Percentiles rank a stretch among this genome's conserved stretches.
Evolutionary conservation across 176 grass and related monocot species (phyloP).

Genomic region (Alopecurus myosuroides): DNA sequence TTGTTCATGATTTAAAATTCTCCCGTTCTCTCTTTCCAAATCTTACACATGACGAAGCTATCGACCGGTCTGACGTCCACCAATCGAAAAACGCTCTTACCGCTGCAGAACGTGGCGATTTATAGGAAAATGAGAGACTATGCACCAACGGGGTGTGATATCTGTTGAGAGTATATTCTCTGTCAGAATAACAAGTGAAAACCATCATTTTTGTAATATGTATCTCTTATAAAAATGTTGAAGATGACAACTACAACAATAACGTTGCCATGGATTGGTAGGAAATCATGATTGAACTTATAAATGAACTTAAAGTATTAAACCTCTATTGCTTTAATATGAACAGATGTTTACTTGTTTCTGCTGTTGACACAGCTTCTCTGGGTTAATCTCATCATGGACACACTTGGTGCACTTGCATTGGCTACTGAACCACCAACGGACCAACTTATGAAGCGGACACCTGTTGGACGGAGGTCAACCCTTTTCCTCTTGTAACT

Average conservation of each 20-base stretch:
- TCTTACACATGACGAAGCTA: not conserved
- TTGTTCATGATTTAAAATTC: not conserved
- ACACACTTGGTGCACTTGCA: slow-evolving; percentile 95
- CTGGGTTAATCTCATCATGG: slow-evolving; percentile 99
- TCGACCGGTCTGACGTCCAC: not conserved
- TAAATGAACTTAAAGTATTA: not conserved
- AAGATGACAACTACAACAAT: slow-evolving; percentile 9
- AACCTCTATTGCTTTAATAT: not conserved
- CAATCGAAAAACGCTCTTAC: not conserved
- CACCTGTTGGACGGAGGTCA: slow-evolving; percentile 83
- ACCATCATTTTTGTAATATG: not conserved
- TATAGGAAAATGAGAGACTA: not conserved
- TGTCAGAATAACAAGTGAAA: not conserved
- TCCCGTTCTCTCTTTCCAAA: not conserved
- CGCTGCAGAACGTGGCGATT: not conserved
- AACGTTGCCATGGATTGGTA: not conserved
- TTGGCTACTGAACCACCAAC: slow-evolving; percentile 97
- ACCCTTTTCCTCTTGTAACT: slow-evolving; percentile 15
- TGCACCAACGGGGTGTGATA: not conserved
- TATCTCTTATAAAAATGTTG: not conserved
- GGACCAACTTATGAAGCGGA: slow-evolving; percentile 66
- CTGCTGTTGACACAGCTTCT: slow-evolving; percentile 63
- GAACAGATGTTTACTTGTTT: slow-evolving; percentile 16
- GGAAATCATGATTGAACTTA: not conserved
- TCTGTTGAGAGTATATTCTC: not conserved